These are phyloP conservation scores for Wickerhamiella qilinensis DNA, from an alignment of 805 yeast genomes.

Conservation along the genomic window DNA sequence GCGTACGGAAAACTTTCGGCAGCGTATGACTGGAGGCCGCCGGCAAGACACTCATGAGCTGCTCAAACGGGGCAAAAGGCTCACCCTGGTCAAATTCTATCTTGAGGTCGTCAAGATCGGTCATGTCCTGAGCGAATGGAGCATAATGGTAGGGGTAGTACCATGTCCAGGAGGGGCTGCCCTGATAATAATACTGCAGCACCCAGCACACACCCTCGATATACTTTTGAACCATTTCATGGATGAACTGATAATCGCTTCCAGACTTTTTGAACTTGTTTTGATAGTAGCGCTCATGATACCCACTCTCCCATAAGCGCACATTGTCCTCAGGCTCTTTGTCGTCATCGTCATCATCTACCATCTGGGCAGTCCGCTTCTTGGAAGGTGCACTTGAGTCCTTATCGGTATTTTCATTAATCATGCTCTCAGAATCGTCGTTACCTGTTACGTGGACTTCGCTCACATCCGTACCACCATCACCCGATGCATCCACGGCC, in stretches of 20 bases:
- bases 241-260: slow-evolving; percentile 35
- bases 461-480: background rate
- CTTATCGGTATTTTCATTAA: background rate
- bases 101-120: slow-evolving; percentile 31
- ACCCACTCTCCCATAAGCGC: slow-evolving; percentile 76
- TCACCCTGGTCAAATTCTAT: slow-evolving; percentile 49
- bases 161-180: slow-evolving; percentile 99
- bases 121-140: slow-evolving; percentile 87
- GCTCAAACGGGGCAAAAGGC: slow-evolving; percentile 89
- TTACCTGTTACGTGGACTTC: background rate
- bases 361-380: background rate
- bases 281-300: slow-evolving; percentile 62
- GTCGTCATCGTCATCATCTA: slow-evolving; percentile 15
- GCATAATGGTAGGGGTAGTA: slow-evolving; percentile 95
- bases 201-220: slow-evolving; percentile 96
- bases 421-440: background rate
- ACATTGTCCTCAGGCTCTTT: slow-evolving; percentile 30
- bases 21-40: slow-evolving; percentile 72
- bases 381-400: background rate
- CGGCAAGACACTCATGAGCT: slow-evolving; percentile 93
- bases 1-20: slow-evolving; percentile 58
- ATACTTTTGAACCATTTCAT: slow-evolving; percentile 53
- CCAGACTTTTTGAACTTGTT: slow-evolving; percentile 48
- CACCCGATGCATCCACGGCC: background rate
- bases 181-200: slow-evolving; percentile 82